Evolutionary conservation across 768 basidiomycete species (phyloP).

Genomic region (Mycena crocata): DNA sequence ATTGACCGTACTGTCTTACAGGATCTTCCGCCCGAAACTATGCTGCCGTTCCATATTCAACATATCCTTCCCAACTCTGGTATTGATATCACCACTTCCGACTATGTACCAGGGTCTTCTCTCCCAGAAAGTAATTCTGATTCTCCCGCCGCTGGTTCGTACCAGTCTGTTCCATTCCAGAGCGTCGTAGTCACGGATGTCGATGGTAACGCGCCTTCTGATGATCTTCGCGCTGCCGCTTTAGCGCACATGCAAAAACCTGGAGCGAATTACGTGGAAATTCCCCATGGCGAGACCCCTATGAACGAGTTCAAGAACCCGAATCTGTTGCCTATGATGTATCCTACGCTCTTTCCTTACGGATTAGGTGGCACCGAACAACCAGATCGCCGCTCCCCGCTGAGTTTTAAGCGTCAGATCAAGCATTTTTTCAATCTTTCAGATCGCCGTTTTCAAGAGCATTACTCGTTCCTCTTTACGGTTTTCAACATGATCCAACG

Average conservation of each 20-base stretch:
- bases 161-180: background rate
- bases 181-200: slow-evolving; percentile 1
- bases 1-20: slow-evolving; percentile 23
- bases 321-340: slow-evolving; percentile 39
- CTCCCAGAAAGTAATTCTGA: background rate
- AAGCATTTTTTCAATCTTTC: slow-evolving; percentile 34
- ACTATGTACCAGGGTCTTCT: background rate
- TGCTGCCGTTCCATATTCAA: slow-evolving; percentile 31
- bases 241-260: background rate
- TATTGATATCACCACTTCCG: background rate
- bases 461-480: slow-evolving; percentile 43
- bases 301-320: slow-evolving; percentile 40
- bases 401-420: slow-evolving; percentile 27
- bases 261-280: slow-evolving; percentile 21
- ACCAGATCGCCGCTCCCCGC: background rate
- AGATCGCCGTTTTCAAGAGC: slow-evolving; percentile 38
- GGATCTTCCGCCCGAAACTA: slow-evolving; percentile 15
- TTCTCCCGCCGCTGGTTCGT: background rate
- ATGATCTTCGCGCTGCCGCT: background rate
- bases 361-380: slow-evolving; percentile 40
- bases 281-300: slow-evolving; percentile 33
- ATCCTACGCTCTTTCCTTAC: slow-evolving; percentile 42
- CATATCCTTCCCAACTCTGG: slow-evolving; percentile 13
- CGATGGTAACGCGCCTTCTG: background rate
- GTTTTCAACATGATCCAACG: slow-evolving; percentile 45